These are phyloP conservation scores for Allium sativum DNA, from an alignment of 106 monocot species.

Conservation along the genomic window DNA sequence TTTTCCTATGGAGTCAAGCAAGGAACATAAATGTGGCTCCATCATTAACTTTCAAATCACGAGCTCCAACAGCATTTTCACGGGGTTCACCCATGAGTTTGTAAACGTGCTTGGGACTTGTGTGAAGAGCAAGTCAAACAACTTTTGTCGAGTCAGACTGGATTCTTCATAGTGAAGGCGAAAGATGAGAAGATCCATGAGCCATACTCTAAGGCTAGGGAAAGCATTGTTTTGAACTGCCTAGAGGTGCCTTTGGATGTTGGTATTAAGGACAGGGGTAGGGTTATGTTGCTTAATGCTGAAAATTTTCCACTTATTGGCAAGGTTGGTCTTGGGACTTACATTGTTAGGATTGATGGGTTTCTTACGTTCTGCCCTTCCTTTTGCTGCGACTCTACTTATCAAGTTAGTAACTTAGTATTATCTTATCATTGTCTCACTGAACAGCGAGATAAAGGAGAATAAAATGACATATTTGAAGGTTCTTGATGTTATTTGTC, in stretches of 20 bases:
- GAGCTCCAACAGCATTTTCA: conserved; percentile 69
- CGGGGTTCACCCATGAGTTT: conserved; percentile 79
- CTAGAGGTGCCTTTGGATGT: conserved; percentile 69
- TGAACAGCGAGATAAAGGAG: too few species aligned
- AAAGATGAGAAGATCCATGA: conserved; percentile 43
- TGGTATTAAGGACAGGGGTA: conserved; percentile 60
- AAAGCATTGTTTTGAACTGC: conserved; percentile 70
- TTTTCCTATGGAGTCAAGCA: conserved; percentile 90
- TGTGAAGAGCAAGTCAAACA: conserved; percentile 26
- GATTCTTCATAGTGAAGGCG: conserved; percentile 44
- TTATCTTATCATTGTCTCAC: too few species aligned
- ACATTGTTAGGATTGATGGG: conserved; percentile 58
- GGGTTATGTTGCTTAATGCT: conserved; percentile 79
- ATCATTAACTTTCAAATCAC: conserved; percentile 87
- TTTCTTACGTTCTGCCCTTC: conserved; percentile 79
- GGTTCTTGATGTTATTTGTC: too few species aligned
- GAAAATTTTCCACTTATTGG: conserved; percentile 68
- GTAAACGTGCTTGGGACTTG: conserved; percentile 71
- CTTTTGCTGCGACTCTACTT: conserved; percentile 80
- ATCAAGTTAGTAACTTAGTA: conserved; percentile 14
- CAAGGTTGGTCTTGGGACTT: conserved; percentile 67
- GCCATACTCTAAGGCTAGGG: conserved; percentile 25
- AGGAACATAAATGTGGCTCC: conserved; percentile 42
- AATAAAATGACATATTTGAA: too few species aligned
- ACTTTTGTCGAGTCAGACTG: conserved; percentile 37